Evolutionary conservation across 2,329 filamentous ascomycete genomes (phyloP).

Genomic region (Ceratocystis ficicola): DNA sequence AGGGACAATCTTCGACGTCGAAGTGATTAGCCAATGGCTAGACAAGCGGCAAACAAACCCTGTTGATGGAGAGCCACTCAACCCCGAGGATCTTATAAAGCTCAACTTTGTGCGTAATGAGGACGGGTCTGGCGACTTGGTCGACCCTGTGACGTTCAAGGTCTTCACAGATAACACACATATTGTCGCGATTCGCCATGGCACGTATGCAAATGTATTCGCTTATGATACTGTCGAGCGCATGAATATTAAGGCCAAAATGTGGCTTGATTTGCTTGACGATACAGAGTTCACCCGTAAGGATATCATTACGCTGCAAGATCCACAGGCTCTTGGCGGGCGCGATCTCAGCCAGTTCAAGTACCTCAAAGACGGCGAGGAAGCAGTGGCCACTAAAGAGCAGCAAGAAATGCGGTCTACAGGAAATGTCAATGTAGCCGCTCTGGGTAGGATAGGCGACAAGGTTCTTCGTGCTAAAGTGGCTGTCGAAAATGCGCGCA

Average conservation of each 20-base stretch:
- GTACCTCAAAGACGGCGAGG: conserved; percentile 70
- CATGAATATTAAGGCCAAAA: conserved; percentile 92
- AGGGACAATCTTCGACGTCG: conserved; percentile 88
- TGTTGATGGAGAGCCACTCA: conserved; percentile 66
- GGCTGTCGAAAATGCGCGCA: conserved; percentile 80
- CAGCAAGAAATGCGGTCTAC: conserved; percentile 55
- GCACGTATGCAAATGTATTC: conserved; percentile 85
- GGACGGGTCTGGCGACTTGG: conserved; percentile 47
- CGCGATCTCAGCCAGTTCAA: conserved; percentile 81
- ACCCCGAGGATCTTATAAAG: conserved; percentile 73
- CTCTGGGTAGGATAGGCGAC: conserved; percentile 62
- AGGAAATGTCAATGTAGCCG: conserved; percentile 63
- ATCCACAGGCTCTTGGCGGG: conserved; percentile 77
- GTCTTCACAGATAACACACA: conserved; percentile 97
- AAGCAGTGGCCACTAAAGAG: conserved; percentile 54
- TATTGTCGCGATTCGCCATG: conserved; percentile 72
- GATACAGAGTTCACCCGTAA: conserved; percentile 76
- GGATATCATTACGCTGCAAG: conserved; percentile 92
- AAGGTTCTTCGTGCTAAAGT: conserved; percentile 89
- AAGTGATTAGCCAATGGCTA: conserved; percentile 87
- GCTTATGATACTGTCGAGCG: conserved; percentile 90
- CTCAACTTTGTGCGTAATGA: conserved; percentile 88
- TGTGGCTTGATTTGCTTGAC: conserved; percentile 83
- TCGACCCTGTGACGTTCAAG: conserved; percentile 95
- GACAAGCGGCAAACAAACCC: conserved; percentile 90